A percentile compares a stretch with the other conserved stretches of the same genome.
These are phyloP conservation scores for Paramarasmius palmivorus DNA, from an alignment of 1,284 basidiomycete genomes.

Conservation along the genomic window DNA sequence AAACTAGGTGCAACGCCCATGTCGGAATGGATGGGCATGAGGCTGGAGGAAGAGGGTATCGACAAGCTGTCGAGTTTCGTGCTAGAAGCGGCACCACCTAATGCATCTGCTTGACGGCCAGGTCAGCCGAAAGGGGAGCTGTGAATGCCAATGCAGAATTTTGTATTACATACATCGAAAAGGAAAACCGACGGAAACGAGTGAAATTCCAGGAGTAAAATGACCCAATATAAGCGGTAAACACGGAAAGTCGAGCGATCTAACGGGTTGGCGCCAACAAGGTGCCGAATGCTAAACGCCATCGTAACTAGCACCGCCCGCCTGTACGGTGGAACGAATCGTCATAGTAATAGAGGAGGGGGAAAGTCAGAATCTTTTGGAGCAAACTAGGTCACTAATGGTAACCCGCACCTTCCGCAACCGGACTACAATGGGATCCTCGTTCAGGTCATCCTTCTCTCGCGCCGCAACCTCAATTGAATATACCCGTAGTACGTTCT, in stretches of 20 bases:
- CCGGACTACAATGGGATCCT: constrained; percentile 73
- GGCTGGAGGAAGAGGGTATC: constrained; percentile 77
- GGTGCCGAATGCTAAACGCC: constrained; percentile 50
- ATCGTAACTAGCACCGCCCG: constrained; percentile 81
- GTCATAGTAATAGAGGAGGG: constrained; percentile 1
- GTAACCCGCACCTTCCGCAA: constrained; percentile 66
- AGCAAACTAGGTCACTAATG: neutral
- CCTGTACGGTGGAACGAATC: constrained; percentile 40
- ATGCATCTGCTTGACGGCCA: neutral
- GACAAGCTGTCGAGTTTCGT: constrained; percentile 39
- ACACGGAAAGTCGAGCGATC: neutral
- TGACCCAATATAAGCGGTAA: neutral
- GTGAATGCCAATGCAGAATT: neutral
- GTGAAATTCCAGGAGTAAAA: neutral
- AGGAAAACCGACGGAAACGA: constrained; percentile 1
- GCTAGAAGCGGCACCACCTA: constrained; percentile 9
- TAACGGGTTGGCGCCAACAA: neutral
- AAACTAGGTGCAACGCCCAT: constrained; percentile 71
- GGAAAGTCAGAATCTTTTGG: constrained; percentile 1
- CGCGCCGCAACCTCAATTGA: constrained; percentile 86
- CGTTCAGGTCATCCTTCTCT: constrained; percentile 79
- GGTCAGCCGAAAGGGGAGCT: neutral
- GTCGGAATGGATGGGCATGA: constrained; percentile 89
- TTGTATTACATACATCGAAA: constrained; percentile 8
- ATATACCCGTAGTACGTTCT: constrained; percentile 74